Evolutionary conservation across 257 asterid genomes (phyloP), one percentile per base, ranked within the genome.

Genomic region (Salvia miltiorrhiza): DNA sequence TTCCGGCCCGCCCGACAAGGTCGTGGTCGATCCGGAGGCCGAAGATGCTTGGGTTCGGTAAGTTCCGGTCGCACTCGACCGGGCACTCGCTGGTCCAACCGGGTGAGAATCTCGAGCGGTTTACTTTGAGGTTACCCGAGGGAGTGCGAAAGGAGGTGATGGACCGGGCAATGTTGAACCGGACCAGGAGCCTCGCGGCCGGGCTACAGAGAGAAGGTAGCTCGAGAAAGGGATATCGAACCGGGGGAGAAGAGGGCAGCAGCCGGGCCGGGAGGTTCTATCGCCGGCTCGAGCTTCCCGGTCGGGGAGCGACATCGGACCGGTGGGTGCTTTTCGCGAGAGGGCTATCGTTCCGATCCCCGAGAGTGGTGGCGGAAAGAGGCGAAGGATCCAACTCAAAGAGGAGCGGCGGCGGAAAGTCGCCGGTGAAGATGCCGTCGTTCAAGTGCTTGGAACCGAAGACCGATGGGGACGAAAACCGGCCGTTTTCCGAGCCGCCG

Each of bases 1-100:
- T 19, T 11, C 63, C 73, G 30, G 74, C 12, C 80, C 80, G 78
- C 56, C 78, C 81, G 1, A 71, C 75, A 3, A 77, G 93, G 65
- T 80, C 88, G 11, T 75, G 85, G 72, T 86, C 95, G 1, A 56
- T 84, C 2, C 75, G 62, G 32, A 66, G 79, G 21, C 81, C 85
- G 13, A 78, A 57, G 32, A 65, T 78, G 24, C 75, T 85, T 20
- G 90, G 88, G 8, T 66, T 87, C 0, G 87, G 75, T 3, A 88
- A 80, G 73, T 94, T 87, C 60, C 63, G 96, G 32, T 94, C 99
- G 7, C 97, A 94, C 61, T 91, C 99, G 2, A 94, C 99, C 7
- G 99, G 99, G 2, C 97, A 93, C 69, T 87, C 93, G 4, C 4
- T 91, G 75, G 96, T 86, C 33, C 84, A 76, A 60, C 96, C 93